Evolutionary conservation across 805 yeast species (phyloP), one percentile per base, ranked within the genome.

Genomic region (Teunomyces funiuensis): DNA sequence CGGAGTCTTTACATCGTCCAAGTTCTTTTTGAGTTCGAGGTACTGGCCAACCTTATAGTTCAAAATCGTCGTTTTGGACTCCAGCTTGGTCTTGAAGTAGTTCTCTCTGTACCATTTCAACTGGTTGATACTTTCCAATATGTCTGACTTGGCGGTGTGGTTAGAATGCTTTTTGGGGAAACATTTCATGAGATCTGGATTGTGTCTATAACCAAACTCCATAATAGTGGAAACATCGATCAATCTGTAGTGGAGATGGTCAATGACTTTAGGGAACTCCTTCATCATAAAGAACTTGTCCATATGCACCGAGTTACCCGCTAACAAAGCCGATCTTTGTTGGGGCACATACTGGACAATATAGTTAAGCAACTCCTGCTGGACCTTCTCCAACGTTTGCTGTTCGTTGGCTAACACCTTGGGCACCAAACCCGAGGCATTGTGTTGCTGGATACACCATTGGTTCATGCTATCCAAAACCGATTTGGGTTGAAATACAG

Each of bases 261-360:
- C 77, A n/a, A 77, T 60, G 6, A 88, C 82, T 36, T 73, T 61
- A 0, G 98, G 98, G 68, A 93, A 82, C 55, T 91, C 96, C 40
- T 78, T 73, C 58, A 80, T 67, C 84, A 93, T 76, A 63, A 91
- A 93, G 38, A 85, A 73, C 44, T 88, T 77, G 60, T 93, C 99
- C 82, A 88, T 83, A 61, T 93, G 97, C 14, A 93, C 82, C 0
- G 96, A 77, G 52, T 91, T 93, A 2, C 99, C 99, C 0, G 95
- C 96, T 41, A 93, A 63, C 0, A 93, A 65, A 2, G 89, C 97
- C 14, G 69, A 65, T 2, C 79, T 69, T 8, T 69, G 66, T 11
- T 66, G 66, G 3, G 78, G 77, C 7, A 86, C 71, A 51, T 71
- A 77, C 48, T 67, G 68, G 50, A 72, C 58, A 39, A 93, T 65